phyloP scores from a whole-genome alignment of 257 asterid genomes.

The Gentiana straminea region DNA sequence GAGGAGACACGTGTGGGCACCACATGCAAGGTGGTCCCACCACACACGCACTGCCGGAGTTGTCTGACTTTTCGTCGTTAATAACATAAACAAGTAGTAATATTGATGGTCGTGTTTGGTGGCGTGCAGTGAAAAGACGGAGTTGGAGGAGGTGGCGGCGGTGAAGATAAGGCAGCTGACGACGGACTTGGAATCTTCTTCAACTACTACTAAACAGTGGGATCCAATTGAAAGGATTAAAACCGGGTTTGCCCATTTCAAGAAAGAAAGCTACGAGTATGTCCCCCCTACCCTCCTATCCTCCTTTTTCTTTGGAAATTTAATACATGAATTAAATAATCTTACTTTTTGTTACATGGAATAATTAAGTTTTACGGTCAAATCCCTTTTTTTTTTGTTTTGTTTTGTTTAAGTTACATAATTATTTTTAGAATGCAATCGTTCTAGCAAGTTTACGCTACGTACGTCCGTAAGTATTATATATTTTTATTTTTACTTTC shows the following conservation, averaged over 20 bases:
- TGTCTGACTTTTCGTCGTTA: conserved; percentile 7
- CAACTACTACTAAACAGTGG: conserved; percentile 13
- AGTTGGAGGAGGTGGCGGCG: conserved; percentile 56
- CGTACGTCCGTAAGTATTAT: too few species aligned
- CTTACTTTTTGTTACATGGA: too few species aligned
- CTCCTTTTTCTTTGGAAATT: too few species aligned
- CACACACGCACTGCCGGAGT: neutral
- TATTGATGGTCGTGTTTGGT: neutral
- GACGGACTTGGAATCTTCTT: conserved; percentile 41
- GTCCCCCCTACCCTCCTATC: conserved; percentile 2
- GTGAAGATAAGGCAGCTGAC: conserved; percentile 60
- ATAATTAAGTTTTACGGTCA: too few species aligned
- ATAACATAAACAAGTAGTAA: neutral
- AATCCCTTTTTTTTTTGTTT: too few species aligned
- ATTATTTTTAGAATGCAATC: too few species aligned
- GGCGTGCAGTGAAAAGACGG: conserved; percentile 44
- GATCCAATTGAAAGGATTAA: conserved; percentile 56
- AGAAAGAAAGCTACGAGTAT: conserved; percentile 43
- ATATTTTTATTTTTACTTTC: too few species aligned
- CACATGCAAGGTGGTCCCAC: conserved; percentile 14
- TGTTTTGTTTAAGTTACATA: too few species aligned
- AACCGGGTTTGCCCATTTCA: conserved; percentile 56
- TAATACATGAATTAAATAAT: too few species aligned
- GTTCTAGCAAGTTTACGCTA: too few species aligned
- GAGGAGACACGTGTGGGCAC: too few species aligned